Evolutionary conservation across 2,329 filamentous ascomycete genomes (phyloP).

Genomic region (Zopfia rhizophila): DNA sequence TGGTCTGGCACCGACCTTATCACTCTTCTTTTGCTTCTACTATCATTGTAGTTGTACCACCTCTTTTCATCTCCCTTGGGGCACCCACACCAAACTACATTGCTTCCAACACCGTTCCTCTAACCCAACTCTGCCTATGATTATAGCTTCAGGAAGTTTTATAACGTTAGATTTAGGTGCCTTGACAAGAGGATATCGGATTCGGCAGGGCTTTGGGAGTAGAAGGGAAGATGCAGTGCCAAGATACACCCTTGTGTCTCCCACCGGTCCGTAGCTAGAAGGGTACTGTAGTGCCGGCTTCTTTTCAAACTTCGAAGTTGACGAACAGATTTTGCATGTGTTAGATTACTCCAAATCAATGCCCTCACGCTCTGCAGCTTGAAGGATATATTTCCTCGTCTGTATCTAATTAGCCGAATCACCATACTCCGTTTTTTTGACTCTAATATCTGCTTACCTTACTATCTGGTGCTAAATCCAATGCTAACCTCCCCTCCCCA

Average conservation of each 20-base stretch:
- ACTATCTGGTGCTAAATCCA: constrained; percentile 86
- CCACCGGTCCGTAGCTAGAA: background rate
- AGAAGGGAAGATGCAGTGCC: no score
- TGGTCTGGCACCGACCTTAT: constrained; percentile 13
- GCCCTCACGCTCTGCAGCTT: constrained; percentile 84
- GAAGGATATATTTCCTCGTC: constrained; percentile 80
- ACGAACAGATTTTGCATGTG: no score
- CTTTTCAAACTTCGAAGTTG: no score
- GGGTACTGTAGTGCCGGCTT: no score
- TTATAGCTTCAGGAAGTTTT: background rate
- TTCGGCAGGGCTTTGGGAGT: no score
- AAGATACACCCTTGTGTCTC: background rate
- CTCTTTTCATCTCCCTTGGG: constrained; percentile 4
- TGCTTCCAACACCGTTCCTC: background rate
- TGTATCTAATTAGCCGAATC: constrained; percentile 43
- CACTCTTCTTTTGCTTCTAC: no score
- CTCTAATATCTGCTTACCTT: constrained; percentile 67
- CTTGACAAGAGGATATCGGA: no score
- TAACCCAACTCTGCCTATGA: background rate
- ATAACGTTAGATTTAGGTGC: no score
- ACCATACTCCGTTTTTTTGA: background rate
- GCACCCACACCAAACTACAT: background rate
- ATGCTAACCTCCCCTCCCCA: constrained; percentile 72
- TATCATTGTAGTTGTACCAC: background rate
- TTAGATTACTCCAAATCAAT: constrained; percentile 66